Evolutionary conservation across 495 filamentous ascomycete genomes (phyloP), one percentile per base, ranked within the genome.

Genomic region (Lepraria neglecta): DNA sequence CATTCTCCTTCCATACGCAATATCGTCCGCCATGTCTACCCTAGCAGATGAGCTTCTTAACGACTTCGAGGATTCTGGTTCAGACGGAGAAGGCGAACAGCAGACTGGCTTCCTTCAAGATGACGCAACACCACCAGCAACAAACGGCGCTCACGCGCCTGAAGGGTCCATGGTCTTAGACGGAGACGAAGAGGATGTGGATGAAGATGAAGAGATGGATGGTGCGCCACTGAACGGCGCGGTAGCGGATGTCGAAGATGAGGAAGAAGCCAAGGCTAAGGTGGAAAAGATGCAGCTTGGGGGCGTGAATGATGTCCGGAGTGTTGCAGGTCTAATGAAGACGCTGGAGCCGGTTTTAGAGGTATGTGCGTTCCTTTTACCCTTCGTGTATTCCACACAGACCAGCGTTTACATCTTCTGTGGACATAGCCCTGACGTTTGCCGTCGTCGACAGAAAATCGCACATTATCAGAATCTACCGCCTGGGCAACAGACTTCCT

Each of bases 61-160:
- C 64, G 95, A 97, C 72, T 96, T 97, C 65, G 92, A 91, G 63
- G 89, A 85, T 62, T 84, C 84, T 2, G 81, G 84, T 42, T 83
- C 82, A 53, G 82, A 85, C 59, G 77, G 74, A 43, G 82, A 83
- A 52, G 81, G 77, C 4, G 77, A 81, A 6, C 74, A 80, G 44
- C 74, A 79, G 58, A 77, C 79, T 31, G 74, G 74, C 40, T 73
- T 72, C 38, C 69, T 81, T 53, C 71, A 69, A 50, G 71, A 70
- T 65, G 66, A 55, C 47, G 61, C 47, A 9, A 64, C 65, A 60
- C 64, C 65, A 51, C 62, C 71, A 60, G 66, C 65, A 42, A 50
- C 56, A 14, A 73, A 72, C 45, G 72, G 68, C 33, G 27, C 71
- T 67, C 67, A 75, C 72, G 66, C 50, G 31, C 67, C 70, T 33